Evolutionary conservation across 2,329 filamentous ascomycete species (phyloP), one percentile per base, ranked within the genome.

Genomic region (Nothophaeocryptopus gaeumannii): DNA sequence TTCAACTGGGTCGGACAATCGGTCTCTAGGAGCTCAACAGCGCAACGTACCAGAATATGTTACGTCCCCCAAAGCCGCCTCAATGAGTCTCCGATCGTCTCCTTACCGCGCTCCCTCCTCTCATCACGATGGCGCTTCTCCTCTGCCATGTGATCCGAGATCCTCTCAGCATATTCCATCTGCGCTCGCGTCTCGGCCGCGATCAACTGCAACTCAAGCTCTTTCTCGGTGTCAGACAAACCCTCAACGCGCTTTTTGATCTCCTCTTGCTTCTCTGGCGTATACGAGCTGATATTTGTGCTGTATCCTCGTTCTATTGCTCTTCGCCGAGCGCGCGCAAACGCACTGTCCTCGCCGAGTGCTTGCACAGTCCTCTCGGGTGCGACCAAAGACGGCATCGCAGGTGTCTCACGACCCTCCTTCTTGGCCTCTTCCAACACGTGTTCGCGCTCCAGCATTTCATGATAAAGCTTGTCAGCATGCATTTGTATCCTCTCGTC

Each of bases 401-500:
- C 72, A 0, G 86, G 85, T 39, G 76, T 66, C 63, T 62, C 73
- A 62, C 63, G 69, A 56, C 64, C 80, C 69, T 70, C 78, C 46
- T 78, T 75, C 68, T 83, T 83, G 32, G 86, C 87, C 62, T 83
- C 78, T 56, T 86, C 82, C n/a, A 88, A 82, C 55, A 79, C 80
- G 14, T 76, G 77, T 70, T 99, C 92, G 67, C 95, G 89, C 54
- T 82, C 79, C 33, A 95, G 71, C 84, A 97, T 89, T 60, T 86
- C 83, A 63, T 92, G 87, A 70, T 90, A 99, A 35, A 99, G 78
- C 56, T 82, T 82, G 73, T 99, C 93, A 51, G 92, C 92, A 69
- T 96, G 91, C 85, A 97, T 89, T 71, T 97, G 93, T 54, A 99
- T 74, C 60, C 86, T 82, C 68, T 96, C 91, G 62, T 96, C 88